Conservation (phyloP, 148 eudicot genomes). For the Heliamphora exappendiculata region DNA sequence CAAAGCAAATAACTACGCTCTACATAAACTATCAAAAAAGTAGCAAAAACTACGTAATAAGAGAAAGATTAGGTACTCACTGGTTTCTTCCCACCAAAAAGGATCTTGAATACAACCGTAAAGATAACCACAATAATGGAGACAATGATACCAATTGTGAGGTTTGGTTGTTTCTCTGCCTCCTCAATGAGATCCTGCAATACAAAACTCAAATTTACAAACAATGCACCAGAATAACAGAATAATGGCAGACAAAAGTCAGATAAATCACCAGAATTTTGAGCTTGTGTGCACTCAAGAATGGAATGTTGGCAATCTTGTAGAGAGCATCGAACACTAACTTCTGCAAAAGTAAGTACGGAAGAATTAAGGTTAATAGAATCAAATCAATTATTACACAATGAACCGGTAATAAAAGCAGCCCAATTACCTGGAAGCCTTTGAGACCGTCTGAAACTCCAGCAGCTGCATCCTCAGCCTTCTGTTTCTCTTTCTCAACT, state of each 20-base stretch:
- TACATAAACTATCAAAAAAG: neutral
- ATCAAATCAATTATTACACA: neutral
- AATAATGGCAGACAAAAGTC: neutral
- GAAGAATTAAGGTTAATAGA: neutral
- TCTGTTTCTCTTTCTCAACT: constrained; percentile 80
- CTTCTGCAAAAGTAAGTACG: constrained; percentile 49
- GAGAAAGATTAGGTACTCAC: constrained; percentile 40
- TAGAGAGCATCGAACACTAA: constrained; percentile 68
- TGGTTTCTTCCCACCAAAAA: constrained; percentile 84
- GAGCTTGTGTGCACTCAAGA: constrained; percentile 61
- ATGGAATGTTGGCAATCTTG: constrained; percentile 82
- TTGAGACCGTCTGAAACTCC: constrained; percentile 42
- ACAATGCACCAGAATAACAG: neutral
- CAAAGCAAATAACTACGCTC: neutral
- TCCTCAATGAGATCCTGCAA: constrained; percentile 73
- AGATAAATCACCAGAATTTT: constrained; percentile 50
- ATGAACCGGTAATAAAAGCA: neutral
- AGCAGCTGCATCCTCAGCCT: constrained; percentile 67
- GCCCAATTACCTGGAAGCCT: constrained; percentile 56
- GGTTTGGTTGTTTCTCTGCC: constrained; percentile 82
- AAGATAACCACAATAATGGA: constrained; percentile 46
- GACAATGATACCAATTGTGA: constrained; percentile 56
- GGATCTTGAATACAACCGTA: constrained; percentile 40
- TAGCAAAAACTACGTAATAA: neutral
- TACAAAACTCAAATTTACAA: neutral